Evolutionary conservation across 2,329 filamentous ascomycete species (phyloP).

Genomic region (Fusarium incarnatum): DNA sequence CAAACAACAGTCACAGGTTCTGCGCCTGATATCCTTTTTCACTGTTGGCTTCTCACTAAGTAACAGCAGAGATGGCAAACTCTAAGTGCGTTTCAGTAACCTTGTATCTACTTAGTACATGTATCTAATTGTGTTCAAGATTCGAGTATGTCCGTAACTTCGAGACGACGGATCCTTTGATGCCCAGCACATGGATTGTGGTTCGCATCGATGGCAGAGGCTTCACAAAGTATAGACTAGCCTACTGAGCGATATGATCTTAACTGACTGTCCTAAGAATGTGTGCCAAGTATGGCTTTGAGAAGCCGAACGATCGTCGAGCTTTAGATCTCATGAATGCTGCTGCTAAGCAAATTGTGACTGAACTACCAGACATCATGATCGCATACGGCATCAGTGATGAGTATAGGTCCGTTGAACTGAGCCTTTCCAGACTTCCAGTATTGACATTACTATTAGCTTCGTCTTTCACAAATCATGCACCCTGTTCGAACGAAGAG

Average conservation of each 20-base stretch:
- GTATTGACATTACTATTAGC: constrained; percentile 57
- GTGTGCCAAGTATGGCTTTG: constrained; percentile 83
- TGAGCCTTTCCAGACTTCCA: too few relatives aligned
- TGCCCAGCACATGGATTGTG: constrained; percentile 96
- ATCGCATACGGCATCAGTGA: constrained; percentile 95
- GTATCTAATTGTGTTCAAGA: constrained; percentile 58
- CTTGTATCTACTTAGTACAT: not conserved
- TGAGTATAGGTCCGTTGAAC: constrained; percentile 76
- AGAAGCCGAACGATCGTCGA: constrained; percentile 90
- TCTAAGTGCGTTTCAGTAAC: constrained; percentile 60
- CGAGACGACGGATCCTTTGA: constrained; percentile 81
- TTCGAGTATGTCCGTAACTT: constrained; percentile 95
- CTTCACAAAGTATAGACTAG: constrained; percentile 82
- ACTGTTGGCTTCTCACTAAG: not conserved
- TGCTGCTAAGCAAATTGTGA: constrained; percentile 86
- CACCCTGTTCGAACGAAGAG: constrained; percentile 85
- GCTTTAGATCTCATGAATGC: constrained; percentile 95
- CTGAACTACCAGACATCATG: constrained; percentile 84
- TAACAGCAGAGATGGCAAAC: constrained; percentile 61
- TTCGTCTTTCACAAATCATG: constrained; percentile 90
- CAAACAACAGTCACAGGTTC: constrained; percentile 19
- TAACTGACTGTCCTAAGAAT: constrained; percentile 66
- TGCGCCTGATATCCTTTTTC: constrained; percentile 5
- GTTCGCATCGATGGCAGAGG: constrained; percentile 93
- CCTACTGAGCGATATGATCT: not conserved